These are phyloP conservation scores for Pulveroboletus sp. DNA, from an alignment of 768 basidiomycete genomes.

Conservation along the genomic window DNA sequence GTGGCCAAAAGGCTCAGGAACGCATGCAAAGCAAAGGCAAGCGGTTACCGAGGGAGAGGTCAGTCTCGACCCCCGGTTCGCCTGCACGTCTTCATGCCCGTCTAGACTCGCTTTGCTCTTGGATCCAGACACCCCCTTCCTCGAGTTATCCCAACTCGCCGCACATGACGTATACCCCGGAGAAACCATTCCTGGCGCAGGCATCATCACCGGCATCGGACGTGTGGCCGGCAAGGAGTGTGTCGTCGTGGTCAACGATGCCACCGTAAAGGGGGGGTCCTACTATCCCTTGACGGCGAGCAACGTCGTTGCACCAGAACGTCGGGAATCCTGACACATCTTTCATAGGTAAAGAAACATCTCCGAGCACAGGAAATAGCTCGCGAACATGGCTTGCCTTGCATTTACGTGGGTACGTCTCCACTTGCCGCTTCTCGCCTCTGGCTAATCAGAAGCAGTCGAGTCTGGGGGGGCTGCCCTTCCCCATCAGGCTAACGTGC, in stretches of 20 bases:
- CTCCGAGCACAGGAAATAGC: slow-evolving; percentile 93
- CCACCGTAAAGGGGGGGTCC: slow-evolving; percentile 90
- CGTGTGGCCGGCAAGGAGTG: slow-evolving; percentile 80
- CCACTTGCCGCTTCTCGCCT: background rate
- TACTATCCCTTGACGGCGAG: slow-evolving; percentile 84
- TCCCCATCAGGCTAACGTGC: slow-evolving; percentile 83
- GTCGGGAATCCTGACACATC: background rate
- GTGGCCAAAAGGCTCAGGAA: slow-evolving; percentile 70
- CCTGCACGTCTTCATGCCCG: slow-evolving; percentile 1
- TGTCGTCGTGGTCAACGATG: slow-evolving; percentile 90
- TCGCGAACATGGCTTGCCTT: slow-evolving; percentile 85
- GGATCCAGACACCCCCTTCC: slow-evolving; percentile 85
- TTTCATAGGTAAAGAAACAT: slow-evolving; percentile 84
- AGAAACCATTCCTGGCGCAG: slow-evolving; percentile 80
- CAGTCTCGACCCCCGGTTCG: background rate
- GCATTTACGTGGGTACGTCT: slow-evolving; percentile 82
- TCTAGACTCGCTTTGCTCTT: slow-evolving; percentile 67
- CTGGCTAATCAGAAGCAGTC: slow-evolving; percentile 44
- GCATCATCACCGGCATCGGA: slow-evolving; percentile 85
- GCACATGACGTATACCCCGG: slow-evolving; percentile 83
- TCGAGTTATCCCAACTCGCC: slow-evolving; percentile 84
- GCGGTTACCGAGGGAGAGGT: slow-evolving; percentile 83
- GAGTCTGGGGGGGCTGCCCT: slow-evolving; percentile 94
- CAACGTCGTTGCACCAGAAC: background rate
- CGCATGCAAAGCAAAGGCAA: slow-evolving; percentile 79